Evolutionary conservation across 352 stramenopile species (phyloP), one percentile per base, ranked within the genome.

Genomic region (Pythium oligandrum): DNA sequence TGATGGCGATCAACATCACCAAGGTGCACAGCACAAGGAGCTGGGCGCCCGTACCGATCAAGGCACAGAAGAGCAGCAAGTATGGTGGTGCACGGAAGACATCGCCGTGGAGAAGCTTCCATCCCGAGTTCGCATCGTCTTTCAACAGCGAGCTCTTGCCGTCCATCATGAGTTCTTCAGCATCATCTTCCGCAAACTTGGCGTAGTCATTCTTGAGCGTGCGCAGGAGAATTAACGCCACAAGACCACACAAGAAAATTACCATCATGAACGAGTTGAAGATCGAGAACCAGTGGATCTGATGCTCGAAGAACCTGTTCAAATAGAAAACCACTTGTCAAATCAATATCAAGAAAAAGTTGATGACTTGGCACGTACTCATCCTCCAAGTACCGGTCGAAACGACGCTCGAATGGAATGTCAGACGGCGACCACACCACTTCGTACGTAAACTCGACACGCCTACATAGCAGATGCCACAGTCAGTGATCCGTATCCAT

Each of bases 241-340:
- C 95, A 5, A 98, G 76, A 11, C 95, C 95, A 44, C 87, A 96
- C 2, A 98, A 63, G 63, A 98, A 98, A 44, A 98, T 95, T 33
- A 98, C 94, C 88, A 98, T 98, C 94, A 98, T 98, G 66, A 98
- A 98, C 63, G 88, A 96, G 70, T 98, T 98, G 70, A 98, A 98
- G 53, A 98, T 98, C 50, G 86, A 97, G 60, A 98, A 98, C 94
- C 94, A 98, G 64, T 98, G 94, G 66, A 99, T 99, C 57, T 98
- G 93, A 73, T 99, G 97, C 78, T 99, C 97, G 68, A 99, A 99
- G 62, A 99, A 99, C 48, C 75, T 86, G 40, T 12, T 6, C n/a
- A 48, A 26, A 45, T 6, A 5, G 39, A 3, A 36, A 2, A 37
- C 7, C 36, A 31, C 33, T 17, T 17, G 12, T 17, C n/a, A 35